Evolutionary conservation across 164 flowering plant genomes (phyloP).

Genomic region (Akebia trifoliata): DNA sequence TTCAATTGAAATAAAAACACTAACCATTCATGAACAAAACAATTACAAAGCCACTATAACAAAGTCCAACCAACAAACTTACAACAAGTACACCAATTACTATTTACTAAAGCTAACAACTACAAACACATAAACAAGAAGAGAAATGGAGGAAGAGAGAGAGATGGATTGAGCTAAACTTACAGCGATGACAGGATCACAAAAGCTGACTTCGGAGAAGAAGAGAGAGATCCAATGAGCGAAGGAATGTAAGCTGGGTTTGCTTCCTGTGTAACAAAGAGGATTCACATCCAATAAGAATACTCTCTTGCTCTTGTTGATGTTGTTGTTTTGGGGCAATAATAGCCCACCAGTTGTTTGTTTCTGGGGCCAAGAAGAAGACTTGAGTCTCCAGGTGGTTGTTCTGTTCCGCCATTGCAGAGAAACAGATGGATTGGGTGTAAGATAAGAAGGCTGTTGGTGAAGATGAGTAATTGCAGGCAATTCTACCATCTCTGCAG

Average conservation of each 20-base stretch:
- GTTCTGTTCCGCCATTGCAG: not conserved
- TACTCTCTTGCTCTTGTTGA: slow-evolving; percentile 43
- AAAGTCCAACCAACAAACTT: no score
- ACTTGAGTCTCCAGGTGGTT: slow-evolving; percentile 10
- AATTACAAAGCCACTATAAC: not conserved
- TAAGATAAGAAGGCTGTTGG: not conserved
- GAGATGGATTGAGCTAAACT: slow-evolving; percentile 17
- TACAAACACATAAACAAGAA: not conserved
- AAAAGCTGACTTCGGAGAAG: slow-evolving; percentile 69
- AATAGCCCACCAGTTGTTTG: slow-evolving; percentile 5
- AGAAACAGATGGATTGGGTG: not conserved
- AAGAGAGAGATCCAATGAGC: slow-evolving; percentile 84
- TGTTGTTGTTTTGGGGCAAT: slow-evolving; percentile 9
- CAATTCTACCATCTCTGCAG: no score
- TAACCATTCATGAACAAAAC: not conserved
- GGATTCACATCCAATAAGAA: slow-evolving; percentile 92
- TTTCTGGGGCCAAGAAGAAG: slow-evolving; percentile 1
- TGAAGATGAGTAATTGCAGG: not conserved
- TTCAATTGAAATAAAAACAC: slow-evolving; percentile 3
- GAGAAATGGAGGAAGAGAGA: not conserved
- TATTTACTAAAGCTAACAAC: no score
- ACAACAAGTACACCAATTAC: not conserved
- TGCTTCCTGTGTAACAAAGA: slow-evolving; percentile 67
- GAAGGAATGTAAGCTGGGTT: slow-evolving; percentile 61
- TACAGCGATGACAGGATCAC: slow-evolving; percentile 85